Evolutionary conservation across 2,329 filamentous ascomycete species (phyloP), one percentile per base, ranked within the genome.

Genomic region (Magnaporthiopsis poae): DNA sequence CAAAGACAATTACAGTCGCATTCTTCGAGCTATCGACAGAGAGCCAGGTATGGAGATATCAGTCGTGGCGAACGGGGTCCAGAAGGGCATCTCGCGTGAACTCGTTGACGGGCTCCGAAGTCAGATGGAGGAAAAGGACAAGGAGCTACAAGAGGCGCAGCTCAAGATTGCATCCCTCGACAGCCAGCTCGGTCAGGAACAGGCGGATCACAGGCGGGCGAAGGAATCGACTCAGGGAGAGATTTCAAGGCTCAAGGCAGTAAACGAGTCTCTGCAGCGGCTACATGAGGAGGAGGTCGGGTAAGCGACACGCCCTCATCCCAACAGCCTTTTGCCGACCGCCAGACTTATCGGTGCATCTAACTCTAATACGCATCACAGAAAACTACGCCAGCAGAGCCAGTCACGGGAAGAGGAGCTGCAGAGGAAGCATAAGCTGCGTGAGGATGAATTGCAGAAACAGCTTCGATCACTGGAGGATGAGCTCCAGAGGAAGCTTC

Each of bases 41-140:
- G 91, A 96, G 69, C 95, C 95, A 0, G 91, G 89, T 1, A 81
- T 96, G 68, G 95, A 99, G 75, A 88, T 96, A 33, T 89, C 92
- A 0, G 85, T 95, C 13, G 82, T 92, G 67, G 84, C 88, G 61
- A 92, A 93, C 73, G 91, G 90, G 0, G 80, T 93, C 13, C 88
- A 95, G 71, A 93, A 94, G 72, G 94, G 94, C 4, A 90, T 99
- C 56, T 96, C 96, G n/a, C 86, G 94, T 60, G 92, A 98, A 72
- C 80, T 98, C 56, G 90, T 99, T 3, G 95, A 99, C 75, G 89
- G 90, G 0, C 80, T 99, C 39, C 87, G 91, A 64, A 82, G 83
- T 5, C 89, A 97, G 74, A 77, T 96, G 0, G 88, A 90, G 68
- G 88, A 94, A 68, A 91, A 89, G 69, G 87, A 87, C 29, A 77